A percentile compares a stretch with the other conserved stretches of the same genome.
Conservation (phyloP, 306 rosid genomes). For the Pachyrhizus erosus region DNA sequence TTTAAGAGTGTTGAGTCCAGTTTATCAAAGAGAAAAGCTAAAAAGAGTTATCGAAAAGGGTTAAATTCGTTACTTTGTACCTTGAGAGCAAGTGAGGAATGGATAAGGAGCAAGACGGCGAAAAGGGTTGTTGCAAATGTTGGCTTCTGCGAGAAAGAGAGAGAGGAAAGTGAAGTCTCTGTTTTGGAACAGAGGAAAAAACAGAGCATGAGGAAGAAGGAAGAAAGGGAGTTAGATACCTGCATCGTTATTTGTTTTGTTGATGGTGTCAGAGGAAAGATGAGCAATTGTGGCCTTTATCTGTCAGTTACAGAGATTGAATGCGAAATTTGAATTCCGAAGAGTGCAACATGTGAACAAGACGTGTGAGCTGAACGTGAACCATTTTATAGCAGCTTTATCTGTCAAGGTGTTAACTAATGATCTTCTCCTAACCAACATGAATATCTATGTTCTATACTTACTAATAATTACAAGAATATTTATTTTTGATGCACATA, state of each 20-base stretch:
- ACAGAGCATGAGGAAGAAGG: constrained; percentile 34
- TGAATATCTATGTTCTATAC: no score
- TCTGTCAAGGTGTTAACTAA: not conserved
- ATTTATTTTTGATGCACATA: no score
- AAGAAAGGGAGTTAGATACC: constrained; percentile 28
- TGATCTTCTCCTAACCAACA: not conserved
- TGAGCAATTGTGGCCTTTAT: not conserved
- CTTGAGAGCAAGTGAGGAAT: constrained; percentile 68
- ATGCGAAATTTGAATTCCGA: constrained; percentile 44
- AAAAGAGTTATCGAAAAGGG: not conserved
- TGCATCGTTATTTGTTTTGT: constrained; percentile 40
- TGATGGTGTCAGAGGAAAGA: constrained; percentile 25
- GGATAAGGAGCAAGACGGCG: constrained; percentile 45
- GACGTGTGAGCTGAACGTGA: constrained; percentile 38
- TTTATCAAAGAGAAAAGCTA: no score
- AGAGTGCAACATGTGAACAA: constrained; percentile 16
- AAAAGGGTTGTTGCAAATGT: constrained; percentile 46
- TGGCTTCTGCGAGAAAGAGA: constrained; percentile 49
- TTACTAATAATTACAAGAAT: no score
- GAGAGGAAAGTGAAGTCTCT: constrained; percentile 22
- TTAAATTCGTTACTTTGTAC: constrained; percentile 32
- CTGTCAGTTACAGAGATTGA: constrained; percentile 21
- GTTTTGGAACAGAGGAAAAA: constrained; percentile 30
- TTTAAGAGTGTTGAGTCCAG: not conserved
- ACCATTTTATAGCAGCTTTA: constrained; percentile 31